phyloP scores from a whole-genome alignment of 2,329 filamentous ascomycete genomes.

The Calonectria pseudoturangicola region DNA sequence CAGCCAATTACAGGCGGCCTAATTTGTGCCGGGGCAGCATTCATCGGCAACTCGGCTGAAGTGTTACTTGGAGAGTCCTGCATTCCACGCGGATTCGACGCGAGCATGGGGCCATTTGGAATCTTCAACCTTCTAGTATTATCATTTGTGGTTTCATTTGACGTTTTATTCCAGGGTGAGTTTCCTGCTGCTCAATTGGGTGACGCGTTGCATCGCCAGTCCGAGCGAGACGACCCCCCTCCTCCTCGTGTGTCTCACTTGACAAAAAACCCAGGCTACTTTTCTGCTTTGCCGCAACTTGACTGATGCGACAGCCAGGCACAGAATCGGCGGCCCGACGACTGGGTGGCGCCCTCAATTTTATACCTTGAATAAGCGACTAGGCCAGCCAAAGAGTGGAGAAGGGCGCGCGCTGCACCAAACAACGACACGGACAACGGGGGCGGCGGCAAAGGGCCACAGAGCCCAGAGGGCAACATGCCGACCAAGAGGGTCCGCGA shows the following conservation, averaged over 20 bases:
- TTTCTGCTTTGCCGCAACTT: conserved; percentile 25
- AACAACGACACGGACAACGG: background rate
- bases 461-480: conserved; percentile 39
- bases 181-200: background rate
- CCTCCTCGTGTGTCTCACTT: background rate
- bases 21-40: background rate
- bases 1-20: conserved; percentile 18
- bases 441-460: conserved; percentile 30
- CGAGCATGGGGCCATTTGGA: conserved; percentile 4
- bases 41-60: conserved; percentile 28
- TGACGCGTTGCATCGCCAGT: background rate
- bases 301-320: conserved; percentile 20
- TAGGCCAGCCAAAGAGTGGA: conserved; percentile 5
- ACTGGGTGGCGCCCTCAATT: conserved; percentile 10
- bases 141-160: background rate
- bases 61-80: conserved; percentile 28
- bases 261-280: background rate
- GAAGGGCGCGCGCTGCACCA: background rate
- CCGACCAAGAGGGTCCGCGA: conserved; percentile 53
- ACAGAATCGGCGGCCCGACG: conserved; percentile 21
- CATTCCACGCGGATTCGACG: conserved; percentile 5
- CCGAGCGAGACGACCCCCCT: background rate
- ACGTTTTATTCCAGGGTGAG: background rate
- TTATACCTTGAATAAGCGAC: conserved; percentile 1
- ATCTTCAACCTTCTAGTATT: conserved; percentile 10